Evolutionary conservation across 495 filamentous ascomycete species (phyloP).

Genomic region (Aspergillus diversus): DNA sequence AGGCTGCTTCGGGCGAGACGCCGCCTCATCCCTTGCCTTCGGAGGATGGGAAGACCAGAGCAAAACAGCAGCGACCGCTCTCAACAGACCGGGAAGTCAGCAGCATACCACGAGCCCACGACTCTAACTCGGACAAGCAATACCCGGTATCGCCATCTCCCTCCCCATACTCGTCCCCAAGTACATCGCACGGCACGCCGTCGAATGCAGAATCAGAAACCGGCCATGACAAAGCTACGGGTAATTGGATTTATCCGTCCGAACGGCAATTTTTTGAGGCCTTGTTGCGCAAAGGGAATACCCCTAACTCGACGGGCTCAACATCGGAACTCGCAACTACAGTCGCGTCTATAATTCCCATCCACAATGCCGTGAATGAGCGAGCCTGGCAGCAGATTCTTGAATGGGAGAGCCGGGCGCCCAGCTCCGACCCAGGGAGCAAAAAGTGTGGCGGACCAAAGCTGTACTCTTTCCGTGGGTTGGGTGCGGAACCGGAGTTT

Average conservation of each 20-base stretch:
- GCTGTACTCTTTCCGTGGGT: conserved; percentile 80
- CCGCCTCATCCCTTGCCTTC: conserved; percentile 32
- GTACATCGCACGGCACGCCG: conserved; percentile 52
- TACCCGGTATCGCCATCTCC: conserved; percentile 29
- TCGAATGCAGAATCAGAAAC: conserved; percentile 76
- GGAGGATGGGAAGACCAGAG: conserved; percentile 34
- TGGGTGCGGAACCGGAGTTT: conserved; percentile 60
- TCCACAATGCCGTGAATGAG: conserved; percentile 97
- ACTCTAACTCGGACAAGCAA: conserved; percentile 35
- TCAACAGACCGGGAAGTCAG: conserved; percentile 74
- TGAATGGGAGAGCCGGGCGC: conserved; percentile 74
- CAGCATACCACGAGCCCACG: conserved; percentile 72
- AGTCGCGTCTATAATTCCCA: conserved; percentile 90
- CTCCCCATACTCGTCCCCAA: conserved; percentile 36
- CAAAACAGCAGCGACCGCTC: conserved; percentile 48
- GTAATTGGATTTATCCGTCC: conserved; percentile 96
- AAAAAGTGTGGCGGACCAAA: conserved; percentile 76
- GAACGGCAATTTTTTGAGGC: conserved; percentile 96
- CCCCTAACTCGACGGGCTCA: conserved; percentile 41
- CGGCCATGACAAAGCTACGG: conserved; percentile 61
- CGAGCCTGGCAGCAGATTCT: conserved; percentile 83
- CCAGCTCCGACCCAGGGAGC: conserved; percentile 54
- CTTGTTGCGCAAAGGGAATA: conserved; percentile 78
- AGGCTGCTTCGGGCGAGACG: conserved; percentile 35
- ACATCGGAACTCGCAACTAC: conserved; percentile 59